Evolutionary conservation across 2,329 filamentous ascomycete species (phyloP), one percentile per base, ranked within the genome.

Genomic region (Cladosporium sp.): DNA sequence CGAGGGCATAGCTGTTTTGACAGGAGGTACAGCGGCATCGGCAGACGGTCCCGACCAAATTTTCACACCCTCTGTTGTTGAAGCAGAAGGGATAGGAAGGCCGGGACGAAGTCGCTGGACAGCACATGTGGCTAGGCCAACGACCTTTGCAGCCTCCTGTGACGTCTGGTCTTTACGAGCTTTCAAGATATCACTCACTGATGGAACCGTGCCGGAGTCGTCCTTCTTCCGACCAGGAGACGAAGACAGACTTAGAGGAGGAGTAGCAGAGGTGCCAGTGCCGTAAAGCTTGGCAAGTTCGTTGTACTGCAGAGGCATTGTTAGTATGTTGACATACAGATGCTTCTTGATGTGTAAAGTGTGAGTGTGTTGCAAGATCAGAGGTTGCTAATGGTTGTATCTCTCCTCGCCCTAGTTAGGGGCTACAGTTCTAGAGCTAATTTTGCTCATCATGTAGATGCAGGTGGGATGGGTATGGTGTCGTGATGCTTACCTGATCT

Each of bases 401-500:
- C 54, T 56, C 36, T 56, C 54, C 47, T 42, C 15, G 54, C 36
- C 54, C 54, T 37, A 45, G 42, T 51, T 51, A 56, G 54, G 54
- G 54, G 42, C 54, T 56, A 17, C 39, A 51, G 55, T 58, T 58
- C 55, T 58, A 58, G 55, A 58, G 55, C 55, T 58, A 58, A 58
- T 55, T 52, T 58, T 51, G 47, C 49, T 58, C 55, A 58, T 58
- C 55, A 58, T 40, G 55, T 45, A 45, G 47, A 43, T 52, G 47
- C 55, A 25, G 19, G n/a, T 22, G 38, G 55, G 55, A 22, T 17
- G 19, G 20, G 47, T 12, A 11, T 42, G n/a, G 19, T 28, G 20
- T n/a, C 2, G 19, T 11, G 19, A 36, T 14, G 55, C 55, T 58
- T 72, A 80, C 78, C 76, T 80, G 78, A 62, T 79, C 73, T 67